Conservation (phyloP, 2,329 filamentous ascomycete genomes). For the Cercospora sp. region DNA sequence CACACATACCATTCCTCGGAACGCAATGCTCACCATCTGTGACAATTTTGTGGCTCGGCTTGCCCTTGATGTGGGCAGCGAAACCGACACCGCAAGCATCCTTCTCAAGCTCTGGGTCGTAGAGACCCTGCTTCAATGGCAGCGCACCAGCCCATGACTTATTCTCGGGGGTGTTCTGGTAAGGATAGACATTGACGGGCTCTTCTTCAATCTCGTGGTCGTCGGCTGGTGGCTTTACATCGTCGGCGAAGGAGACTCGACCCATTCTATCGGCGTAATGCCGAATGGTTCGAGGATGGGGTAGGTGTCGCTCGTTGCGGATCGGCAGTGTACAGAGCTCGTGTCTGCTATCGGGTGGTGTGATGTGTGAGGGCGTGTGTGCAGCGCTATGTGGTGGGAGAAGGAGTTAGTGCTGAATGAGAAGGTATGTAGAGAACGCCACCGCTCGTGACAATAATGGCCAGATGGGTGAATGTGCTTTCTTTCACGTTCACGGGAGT, state of each 20-base stretch:
- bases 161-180: slow-evolving; percentile 74
- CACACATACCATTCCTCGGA: background rate
- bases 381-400: slow-evolving; percentile 9
- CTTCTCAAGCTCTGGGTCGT: slow-evolving; percentile 94
- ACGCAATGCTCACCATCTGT: slow-evolving; percentile 75
- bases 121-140: slow-evolving; percentile 97
- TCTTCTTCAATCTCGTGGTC: slow-evolving; percentile 54
- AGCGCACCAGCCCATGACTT: slow-evolving; percentile 94
- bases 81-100: slow-evolving; percentile 99
- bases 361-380: slow-evolving; percentile 2
- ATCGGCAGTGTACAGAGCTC: background rate
- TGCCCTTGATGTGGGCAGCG: slow-evolving; percentile 97
- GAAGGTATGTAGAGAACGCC: slow-evolving; percentile 4
- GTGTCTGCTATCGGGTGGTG: background rate
- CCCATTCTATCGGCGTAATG: slow-evolving; percentile 57
- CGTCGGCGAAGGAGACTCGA: slow-evolving; percentile 54
- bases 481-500: slow-evolving; percentile 9
- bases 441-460: slow-evolving; percentile 14
- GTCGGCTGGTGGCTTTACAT: slow-evolving; percentile 49
- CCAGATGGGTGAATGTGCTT: background rate
- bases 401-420: slow-evolving; percentile 6
- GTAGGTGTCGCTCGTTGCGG: slow-evolving; percentile 11
- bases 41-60: slow-evolving; percentile 95
- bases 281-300: slow-evolving; percentile 42
- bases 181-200: slow-evolving; percentile 71